Percentiles rank a stretch among this genome's conserved stretches.
Conservation (phyloP, 225 moss, liverwort and hornwort genomes). For the Ulota crispa region DNA sequence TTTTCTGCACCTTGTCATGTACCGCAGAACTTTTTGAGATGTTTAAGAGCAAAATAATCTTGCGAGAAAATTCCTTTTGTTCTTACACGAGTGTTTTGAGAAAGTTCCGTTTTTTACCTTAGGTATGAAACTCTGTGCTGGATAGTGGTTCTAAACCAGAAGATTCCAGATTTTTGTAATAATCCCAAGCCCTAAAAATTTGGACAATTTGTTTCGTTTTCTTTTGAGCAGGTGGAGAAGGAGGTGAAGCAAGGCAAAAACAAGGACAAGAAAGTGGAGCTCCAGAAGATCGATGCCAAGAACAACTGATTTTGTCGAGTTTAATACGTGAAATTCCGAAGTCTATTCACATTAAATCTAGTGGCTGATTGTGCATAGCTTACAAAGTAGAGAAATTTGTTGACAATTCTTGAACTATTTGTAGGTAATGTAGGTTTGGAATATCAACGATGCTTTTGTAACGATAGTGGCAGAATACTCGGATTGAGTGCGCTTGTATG, state of each 20-base stretch:
- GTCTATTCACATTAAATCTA: not conserved
- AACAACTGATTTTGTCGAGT: constrained; percentile 9
- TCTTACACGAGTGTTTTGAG: too few species aligned
- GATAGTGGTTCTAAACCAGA: too few species aligned
- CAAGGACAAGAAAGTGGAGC: constrained; percentile 44
- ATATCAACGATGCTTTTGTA: rapidly evolving
- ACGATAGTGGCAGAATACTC: not conserved
- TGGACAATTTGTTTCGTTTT: too few species aligned
- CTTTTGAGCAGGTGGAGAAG: constrained; percentile 25
- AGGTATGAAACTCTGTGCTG: too few species aligned
- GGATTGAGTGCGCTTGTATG: not conserved
- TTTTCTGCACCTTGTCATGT: too few species aligned
- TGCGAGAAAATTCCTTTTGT: too few species aligned
- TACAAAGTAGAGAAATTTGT: not conserved
- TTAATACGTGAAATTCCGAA: not conserved
- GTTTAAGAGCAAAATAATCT: too few species aligned
- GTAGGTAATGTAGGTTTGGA: too few species aligned
- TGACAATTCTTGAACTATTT: not conserved
- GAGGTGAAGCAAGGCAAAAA: constrained; percentile 45
- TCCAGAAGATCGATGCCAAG: constrained; percentile 37
- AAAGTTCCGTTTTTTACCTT: too few species aligned
- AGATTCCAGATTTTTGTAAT: too few species aligned
- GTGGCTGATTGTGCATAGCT: not conserved
- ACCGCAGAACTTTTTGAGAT: too few species aligned
- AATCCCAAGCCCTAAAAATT: too few species aligned